phyloP scores from a whole-genome alignment of 768 basidiomycete species.

The Leucocoprinus birnbaumii region DNA sequence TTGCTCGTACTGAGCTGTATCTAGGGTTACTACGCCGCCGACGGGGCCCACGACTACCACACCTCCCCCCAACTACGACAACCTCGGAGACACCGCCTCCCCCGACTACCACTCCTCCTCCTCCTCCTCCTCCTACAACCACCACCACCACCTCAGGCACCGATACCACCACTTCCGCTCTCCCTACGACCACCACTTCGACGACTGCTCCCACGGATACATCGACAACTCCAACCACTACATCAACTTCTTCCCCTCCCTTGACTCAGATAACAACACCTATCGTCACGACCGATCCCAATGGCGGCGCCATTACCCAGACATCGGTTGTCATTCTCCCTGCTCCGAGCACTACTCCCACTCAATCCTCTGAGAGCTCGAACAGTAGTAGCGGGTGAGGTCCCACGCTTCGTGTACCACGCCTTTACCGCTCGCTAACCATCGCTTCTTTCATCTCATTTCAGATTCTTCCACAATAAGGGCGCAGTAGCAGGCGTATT shows the following conservation, averaged over 20 bases:
- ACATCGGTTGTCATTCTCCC: too few species aligned
- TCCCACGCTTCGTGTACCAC: conserved; percentile 6
- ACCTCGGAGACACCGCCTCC: too few species aligned
- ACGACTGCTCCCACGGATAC: conserved; percentile 10
- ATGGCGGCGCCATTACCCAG: too few species aligned
- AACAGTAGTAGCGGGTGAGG: neutral
- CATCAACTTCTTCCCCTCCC: conserved; percentile 1
- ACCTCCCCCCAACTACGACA: too few species aligned
- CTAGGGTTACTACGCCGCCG: neutral
- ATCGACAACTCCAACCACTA: conserved; percentile 11
- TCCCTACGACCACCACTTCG: neutral
- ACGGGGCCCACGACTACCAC: neutral
- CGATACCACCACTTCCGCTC: neutral
- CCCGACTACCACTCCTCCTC: neutral
- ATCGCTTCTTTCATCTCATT: conserved; percentile 6
- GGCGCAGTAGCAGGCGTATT: conserved; percentile 74
- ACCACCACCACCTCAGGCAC: neutral
- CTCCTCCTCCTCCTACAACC: neutral
- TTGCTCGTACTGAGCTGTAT: too few species aligned
- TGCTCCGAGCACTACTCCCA: neutral
- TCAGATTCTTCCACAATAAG: conserved; percentile 69
- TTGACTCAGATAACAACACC: too few species aligned
- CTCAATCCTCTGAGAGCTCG: neutral
- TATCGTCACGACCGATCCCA: too few species aligned
- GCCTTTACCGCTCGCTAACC: conserved; percentile 1